A percentile compares a stretch with the other conserved stretches of the same genome.
These are phyloP conservation scores for Pelargonium nanum DNA, from an alignment of 345 rosid genomes.

Conservation along the genomic window DNA sequence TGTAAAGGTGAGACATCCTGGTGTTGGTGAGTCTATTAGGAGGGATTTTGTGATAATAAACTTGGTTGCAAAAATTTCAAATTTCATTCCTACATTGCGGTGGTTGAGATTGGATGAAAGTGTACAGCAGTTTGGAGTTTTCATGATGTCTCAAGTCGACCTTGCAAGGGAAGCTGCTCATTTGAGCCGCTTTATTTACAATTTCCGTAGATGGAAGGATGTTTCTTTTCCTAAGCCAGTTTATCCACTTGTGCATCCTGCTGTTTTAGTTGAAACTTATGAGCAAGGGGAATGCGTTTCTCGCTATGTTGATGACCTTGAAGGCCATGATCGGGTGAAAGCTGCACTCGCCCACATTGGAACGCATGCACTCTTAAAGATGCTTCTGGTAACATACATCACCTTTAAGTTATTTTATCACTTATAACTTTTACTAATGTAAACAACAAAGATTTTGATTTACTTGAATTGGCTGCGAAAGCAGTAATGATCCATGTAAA, in stretches of 20 bases:
- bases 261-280: slow-evolving; percentile 88
- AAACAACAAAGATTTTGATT: neutral
- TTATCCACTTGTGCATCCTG: slow-evolving; percentile 90
- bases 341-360: slow-evolving; percentile 85
- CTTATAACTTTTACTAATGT: neutral
- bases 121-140: slow-evolving; percentile 85
- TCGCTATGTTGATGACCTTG: slow-evolving; percentile 67
- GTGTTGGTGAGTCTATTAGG: slow-evolving; percentile 81
- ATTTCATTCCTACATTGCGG: slow-evolving; percentile 58
- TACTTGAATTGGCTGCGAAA: neutral
- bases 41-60: slow-evolving; percentile 83
- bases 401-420: neutral
- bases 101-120: slow-evolving; percentile 98
- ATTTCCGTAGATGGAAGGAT: slow-evolving; percentile 85
- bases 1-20: slow-evolving; percentile 97
- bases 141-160: slow-evolving; percentile 98
- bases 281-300: slow-evolving; percentile 94
- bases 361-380: slow-evolving; percentile 92
- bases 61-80: slow-evolving; percentile 56
- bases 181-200: slow-evolving; percentile 83
- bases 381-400: slow-evolving; percentile 65
- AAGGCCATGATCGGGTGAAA: slow-evolving; percentile 61
- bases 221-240: slow-evolving; percentile 97
- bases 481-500: neutral
- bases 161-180: slow-evolving; percentile 99